Evolutionary conservation across 345 rosid species (phyloP).

Genomic region (Populus tremula): DNA sequence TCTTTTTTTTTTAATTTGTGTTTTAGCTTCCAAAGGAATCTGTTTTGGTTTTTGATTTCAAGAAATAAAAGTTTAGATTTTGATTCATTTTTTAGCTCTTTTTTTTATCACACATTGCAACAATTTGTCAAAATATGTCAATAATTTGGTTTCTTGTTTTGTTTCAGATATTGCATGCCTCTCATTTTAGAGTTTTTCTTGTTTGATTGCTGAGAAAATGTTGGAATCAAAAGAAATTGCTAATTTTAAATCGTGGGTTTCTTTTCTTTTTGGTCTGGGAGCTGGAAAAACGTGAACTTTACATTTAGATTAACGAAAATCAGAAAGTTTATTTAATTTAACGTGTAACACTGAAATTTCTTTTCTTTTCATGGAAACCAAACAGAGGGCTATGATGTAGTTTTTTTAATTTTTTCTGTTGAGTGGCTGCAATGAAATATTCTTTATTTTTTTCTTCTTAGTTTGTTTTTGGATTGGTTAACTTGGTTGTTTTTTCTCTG

Average conservation of each 20-base stretch:
- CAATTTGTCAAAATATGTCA: not conserved
- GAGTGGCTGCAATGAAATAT: not conserved
- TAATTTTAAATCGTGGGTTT: conserved; percentile 4
- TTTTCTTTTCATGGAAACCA: not conserved
- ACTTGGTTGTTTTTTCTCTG: not conserved
- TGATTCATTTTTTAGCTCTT: conserved; percentile 13
- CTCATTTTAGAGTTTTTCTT: conserved; percentile 1
- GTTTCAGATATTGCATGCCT: not conserved
- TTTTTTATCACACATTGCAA: conserved; percentile 29
- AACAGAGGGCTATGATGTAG: not conserved
- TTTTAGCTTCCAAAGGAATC: not conserved
- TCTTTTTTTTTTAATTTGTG: no score
- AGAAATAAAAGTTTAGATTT: conserved; percentile 6
- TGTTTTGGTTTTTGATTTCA: conserved; percentile 2
- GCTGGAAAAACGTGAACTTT: not conserved
- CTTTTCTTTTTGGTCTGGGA: not conserved
- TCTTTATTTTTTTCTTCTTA: not conserved
- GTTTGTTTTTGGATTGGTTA: not conserved
- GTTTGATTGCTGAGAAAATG: conserved; percentile 36
- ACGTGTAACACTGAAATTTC: not conserved
- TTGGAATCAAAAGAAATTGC: conserved; percentile 7
- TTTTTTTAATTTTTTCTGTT: not conserved
- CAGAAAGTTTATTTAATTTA: not conserved
- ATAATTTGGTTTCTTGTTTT: conserved; percentile 1
- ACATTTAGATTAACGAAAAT: not conserved